Percentiles rank a stretch among this genome's conserved stretches.
phyloP scores from a whole-genome alignment of 2,329 filamentous ascomycete species.

The Pseudogymnoascus sp. region DNA sequence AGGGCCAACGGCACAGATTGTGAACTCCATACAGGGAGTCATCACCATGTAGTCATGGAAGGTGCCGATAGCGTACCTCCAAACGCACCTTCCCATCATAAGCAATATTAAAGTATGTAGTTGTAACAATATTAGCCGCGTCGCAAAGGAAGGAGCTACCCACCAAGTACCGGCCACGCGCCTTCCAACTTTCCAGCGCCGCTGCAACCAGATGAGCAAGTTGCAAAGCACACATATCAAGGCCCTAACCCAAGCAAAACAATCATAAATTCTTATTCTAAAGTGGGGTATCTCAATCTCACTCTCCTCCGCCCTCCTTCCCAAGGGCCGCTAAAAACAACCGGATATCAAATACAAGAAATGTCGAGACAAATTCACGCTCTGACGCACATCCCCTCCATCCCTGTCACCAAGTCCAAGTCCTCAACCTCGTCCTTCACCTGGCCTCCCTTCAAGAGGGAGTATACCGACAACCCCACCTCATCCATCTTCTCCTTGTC shows the following conservation, averaged over 20 bases:
- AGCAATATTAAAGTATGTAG: background rate
- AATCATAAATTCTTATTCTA: conserved; percentile 1
- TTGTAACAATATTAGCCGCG: background rate
- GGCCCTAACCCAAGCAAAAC: background rate
- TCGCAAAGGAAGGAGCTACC: background rate
- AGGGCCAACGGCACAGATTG: background rate
- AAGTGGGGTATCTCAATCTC: conserved; percentile 2
- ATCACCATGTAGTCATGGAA: background rate
- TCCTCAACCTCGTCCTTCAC: background rate
- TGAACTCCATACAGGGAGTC: background rate
- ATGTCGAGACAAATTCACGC: background rate
- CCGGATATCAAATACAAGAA: background rate
- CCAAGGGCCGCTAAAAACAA: background rate
- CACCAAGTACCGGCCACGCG: background rate
- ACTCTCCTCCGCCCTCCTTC: background rate
- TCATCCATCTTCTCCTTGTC: background rate
- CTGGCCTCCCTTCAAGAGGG: background rate
- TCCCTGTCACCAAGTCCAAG: background rate
- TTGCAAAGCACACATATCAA: background rate
- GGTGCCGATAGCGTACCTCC: background rate
- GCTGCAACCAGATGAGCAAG: too few species aligned
- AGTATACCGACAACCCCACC: background rate
- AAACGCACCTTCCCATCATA: background rate
- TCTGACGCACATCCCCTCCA: conserved; percentile 7
- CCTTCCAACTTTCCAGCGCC: background rate